Conservation (phyloP, 2,329 filamentous ascomycete genomes). For the Exophiala phaeomuriformis region DNA sequence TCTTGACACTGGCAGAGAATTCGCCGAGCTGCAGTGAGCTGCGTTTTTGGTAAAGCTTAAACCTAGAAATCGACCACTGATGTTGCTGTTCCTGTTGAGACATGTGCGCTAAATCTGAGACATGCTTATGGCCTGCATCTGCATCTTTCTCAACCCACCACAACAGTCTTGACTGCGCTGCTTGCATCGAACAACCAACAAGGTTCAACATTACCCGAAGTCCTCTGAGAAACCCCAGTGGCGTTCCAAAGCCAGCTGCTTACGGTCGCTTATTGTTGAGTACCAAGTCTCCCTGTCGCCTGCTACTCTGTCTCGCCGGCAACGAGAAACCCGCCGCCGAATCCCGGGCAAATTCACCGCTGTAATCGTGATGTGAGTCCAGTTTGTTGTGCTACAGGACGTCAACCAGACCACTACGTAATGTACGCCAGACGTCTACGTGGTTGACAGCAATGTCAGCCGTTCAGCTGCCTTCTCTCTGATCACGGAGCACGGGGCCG, state of each 20-base stretch:
- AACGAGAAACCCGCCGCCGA: too few species aligned
- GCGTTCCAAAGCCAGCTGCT: too few species aligned
- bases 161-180: not conserved
- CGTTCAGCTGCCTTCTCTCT: not conserved
- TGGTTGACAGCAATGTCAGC: not conserved
- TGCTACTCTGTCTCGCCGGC: too few species aligned
- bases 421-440: not conserved
- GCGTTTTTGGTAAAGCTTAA: conserved; percentile 2
- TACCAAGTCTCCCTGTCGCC: too few species aligned
- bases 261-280: too few species aligned
- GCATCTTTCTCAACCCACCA: not conserved
- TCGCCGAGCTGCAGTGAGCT: not conserved
- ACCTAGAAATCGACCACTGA: not conserved
- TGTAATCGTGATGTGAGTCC: too few species aligned
- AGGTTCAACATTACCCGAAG: too few species aligned
- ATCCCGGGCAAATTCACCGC: too few species aligned
- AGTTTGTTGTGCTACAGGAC: too few species aligned
- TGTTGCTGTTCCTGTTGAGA: conserved; percentile 1
- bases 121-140: not conserved
- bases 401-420: too few species aligned
- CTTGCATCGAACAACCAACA: too few species aligned
- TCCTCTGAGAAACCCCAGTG: too few species aligned
- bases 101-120: conserved; percentile 2
- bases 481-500: not conserved
- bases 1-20: not conserved